Percentiles rank a stretch among this genome's conserved stretches.
These are phyloP conservation scores for Blastobotrys raffinosifermentans DNA, from an alignment of 1,139 yeast species.

Conservation along the genomic window DNA sequence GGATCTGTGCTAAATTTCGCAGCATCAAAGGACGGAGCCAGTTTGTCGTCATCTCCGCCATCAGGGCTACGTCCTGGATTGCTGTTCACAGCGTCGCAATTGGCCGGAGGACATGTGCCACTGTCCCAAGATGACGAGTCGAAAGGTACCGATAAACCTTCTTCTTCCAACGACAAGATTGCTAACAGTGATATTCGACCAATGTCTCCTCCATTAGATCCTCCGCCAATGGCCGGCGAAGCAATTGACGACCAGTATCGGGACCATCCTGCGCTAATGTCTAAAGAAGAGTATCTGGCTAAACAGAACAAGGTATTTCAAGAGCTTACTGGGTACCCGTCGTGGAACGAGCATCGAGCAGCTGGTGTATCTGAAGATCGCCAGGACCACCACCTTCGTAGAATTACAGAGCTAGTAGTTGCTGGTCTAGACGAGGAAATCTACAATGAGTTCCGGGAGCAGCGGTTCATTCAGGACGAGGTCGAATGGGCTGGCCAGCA, in stretches of 20 bases:
- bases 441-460: constrained; percentile 18
- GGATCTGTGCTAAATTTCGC: no score
- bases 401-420: constrained; percentile 16
- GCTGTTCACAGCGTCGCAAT: background rate
- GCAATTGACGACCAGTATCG: constrained; percentile 2
- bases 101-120: background rate
- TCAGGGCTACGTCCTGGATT: background rate
- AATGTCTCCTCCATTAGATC: background rate
- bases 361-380: constrained; percentile 9
- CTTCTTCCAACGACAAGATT: constrained; percentile 7
- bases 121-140: background rate
- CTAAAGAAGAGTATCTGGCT: constrained; percentile 19
- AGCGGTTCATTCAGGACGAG: constrained; percentile 14
- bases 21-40: no score
- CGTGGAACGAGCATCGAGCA: constrained; percentile 16
- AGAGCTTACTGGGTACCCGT: constrained; percentile 17
- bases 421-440: constrained; percentile 19
- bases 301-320: constrained; percentile 19
- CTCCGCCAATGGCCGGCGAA: no score
- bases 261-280: constrained; percentile 14
- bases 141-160: background rate
- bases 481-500: constrained; percentile 12
- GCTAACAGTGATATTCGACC: background rate
- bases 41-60: no score
- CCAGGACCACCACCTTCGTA: constrained; percentile 12